Evolutionary conservation across 768 basidiomycete species (phyloP).

Genomic region (Calvatia gigantea): DNA sequence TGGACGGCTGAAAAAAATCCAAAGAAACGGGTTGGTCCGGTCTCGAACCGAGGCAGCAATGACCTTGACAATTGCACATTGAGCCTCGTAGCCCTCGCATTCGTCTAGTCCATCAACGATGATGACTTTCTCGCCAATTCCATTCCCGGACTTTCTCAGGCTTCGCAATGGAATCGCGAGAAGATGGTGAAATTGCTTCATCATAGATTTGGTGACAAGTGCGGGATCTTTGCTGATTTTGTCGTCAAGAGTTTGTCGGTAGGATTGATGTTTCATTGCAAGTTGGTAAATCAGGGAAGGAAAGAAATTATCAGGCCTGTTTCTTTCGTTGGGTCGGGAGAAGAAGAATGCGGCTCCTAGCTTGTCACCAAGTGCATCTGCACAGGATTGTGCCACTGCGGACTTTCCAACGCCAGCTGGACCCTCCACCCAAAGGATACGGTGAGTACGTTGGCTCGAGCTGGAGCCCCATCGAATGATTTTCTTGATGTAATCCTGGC

Average conservation of each 20-base stretch:
- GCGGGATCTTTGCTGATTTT: neutral
- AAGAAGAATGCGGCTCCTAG: neutral
- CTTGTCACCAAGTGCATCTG: neutral
- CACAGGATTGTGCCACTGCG: constrained; percentile 3
- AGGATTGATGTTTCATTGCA: neutral
- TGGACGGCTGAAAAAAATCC: neutral
- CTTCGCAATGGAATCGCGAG: neutral
- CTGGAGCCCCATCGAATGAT: constrained; percentile 2
- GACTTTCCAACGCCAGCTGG: constrained; percentile 2
- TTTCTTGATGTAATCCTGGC: constrained; percentile 46
- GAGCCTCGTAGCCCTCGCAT: neutral
- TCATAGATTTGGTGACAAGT: neutral
- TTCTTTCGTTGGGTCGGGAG: neutral
- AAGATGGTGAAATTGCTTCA: neutral
- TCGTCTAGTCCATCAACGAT: constrained; percentile 1
- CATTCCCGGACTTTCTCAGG: neutral
- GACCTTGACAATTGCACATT: neutral
- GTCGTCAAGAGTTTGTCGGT: neutral
- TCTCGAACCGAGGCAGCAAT: neutral
- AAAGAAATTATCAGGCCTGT: neutral
- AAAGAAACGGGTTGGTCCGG: neutral
- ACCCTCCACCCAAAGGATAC: constrained; percentile 1
- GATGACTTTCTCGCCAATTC: neutral
- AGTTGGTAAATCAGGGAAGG: neutral
- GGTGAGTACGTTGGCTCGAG: neutral